Evolutionary conservation across 1,284 basidiomycete species (phyloP), one percentile per base, ranked within the genome.

Genomic region (Coriolopsis trogii): DNA sequence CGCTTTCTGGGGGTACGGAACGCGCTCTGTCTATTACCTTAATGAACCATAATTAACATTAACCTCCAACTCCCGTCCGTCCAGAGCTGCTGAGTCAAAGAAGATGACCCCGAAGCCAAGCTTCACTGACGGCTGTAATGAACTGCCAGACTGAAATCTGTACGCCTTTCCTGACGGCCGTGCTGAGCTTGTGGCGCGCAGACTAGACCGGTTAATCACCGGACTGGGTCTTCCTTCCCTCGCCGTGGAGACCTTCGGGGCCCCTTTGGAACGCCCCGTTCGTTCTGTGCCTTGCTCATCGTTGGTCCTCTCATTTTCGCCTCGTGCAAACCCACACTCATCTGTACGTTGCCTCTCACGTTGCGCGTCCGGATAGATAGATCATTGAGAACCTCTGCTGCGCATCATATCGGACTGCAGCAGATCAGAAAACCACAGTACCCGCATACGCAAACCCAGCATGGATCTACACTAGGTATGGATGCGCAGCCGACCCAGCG

Each of bases 231-330:
- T 25, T 41, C n/a, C 41, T 48, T 49, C 56, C 52, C 49, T 49
- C 46, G 31, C 42, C 20, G 49, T 49, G 50, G 46, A 39, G 33
- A 41, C 49, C 24, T 44, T 25, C 30, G 40, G 37, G n/a, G 33
- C 41, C 29, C 44, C 43, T 34, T 26, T 46, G 43, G n/a, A n/a
- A 7, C 28, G 21, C 43, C 37, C 42, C 38, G 25, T 36, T 10
- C 24, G 41, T 54, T 51, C 51, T 49, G 56, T 58, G 33, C 56
- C 52, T 57, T 51, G 56, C 56, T 54, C 56, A 57, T 42, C 56
- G 56, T 34, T 38, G 12, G 33, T 30, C 47, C 34, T 56, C 31
- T 49, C 31, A 29, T 31, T 45, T 20, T 41, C 44, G 7, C 44
- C 24, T 39, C 39, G 40, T 18, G 31, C 20, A 24, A 24, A 34